These are phyloP conservation scores for Diaporthe citriasiana DNA, from an alignment of 2,329 filamentous ascomycete species.

Conservation along the genomic window DNA sequence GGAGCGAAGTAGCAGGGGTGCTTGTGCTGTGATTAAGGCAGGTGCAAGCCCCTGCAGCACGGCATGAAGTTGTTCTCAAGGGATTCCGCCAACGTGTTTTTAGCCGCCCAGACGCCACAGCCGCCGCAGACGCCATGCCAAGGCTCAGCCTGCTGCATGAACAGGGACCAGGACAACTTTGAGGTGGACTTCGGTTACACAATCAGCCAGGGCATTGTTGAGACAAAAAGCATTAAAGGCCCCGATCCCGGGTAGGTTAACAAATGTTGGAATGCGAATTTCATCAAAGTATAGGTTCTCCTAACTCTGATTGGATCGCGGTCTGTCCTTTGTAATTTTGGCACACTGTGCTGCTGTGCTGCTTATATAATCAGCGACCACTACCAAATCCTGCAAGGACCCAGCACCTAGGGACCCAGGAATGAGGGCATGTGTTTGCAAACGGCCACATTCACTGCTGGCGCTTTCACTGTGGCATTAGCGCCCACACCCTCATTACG, in stretches of 20 bases:
- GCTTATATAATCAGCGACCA: not conserved
- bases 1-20: slow-evolving; percentile 33
- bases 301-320: not conserved
- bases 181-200: not conserved
- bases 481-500: too few species aligned
- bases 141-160: not conserved
- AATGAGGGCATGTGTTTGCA: too few species aligned
- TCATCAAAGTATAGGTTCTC: not conserved
- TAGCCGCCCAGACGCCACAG: slow-evolving; percentile 13
- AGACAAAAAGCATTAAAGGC: not conserved
- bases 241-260: too few species aligned
- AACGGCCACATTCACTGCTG: too few species aligned
- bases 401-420: too few species aligned
- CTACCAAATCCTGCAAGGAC: not conserved
- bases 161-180: not conserved
- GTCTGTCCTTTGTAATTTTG: not conserved
- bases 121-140: slow-evolving; percentile 15
- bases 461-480: too few species aligned
- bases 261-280: not conserved
- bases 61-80: slow-evolving; percentile 35
- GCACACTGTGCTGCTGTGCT: not conserved
- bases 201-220: not conserved
- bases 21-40: slow-evolving; percentile 27
- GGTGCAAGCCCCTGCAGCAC: slow-evolving; percentile 21
- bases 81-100: slow-evolving; percentile 13